Percentiles rank a stretch among this genome's conserved stretches.
phyloP scores from a whole-genome alignment of 306 rosid species.

The Alnus rubra region DNA sequence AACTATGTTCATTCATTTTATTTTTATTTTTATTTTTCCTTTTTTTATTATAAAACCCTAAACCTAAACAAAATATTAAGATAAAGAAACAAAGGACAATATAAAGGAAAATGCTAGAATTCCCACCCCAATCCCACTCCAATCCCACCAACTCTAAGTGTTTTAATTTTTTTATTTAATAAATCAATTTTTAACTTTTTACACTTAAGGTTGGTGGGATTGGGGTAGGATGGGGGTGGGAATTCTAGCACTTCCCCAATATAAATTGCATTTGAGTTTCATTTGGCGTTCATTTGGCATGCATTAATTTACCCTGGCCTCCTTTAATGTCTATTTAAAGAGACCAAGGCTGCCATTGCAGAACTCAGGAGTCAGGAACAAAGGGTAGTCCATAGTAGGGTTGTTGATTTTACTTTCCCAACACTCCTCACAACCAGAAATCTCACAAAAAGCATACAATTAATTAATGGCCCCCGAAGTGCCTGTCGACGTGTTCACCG shows the following conservation, averaged over 20 bases:
- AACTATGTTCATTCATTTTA: conserved; percentile 34
- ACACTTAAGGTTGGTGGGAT: too few species aligned
- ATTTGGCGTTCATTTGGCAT: conserved; percentile 40
- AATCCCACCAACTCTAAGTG: too few species aligned
- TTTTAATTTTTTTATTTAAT: too few species aligned
- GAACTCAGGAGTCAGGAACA: conserved; percentile 30
- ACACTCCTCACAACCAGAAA: background rate
- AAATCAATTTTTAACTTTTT: too few species aligned
- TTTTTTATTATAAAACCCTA: background rate
- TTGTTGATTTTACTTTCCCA: background rate
- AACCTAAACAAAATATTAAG: background rate
- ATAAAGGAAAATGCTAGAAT: too few species aligned
- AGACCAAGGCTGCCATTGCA: conserved; percentile 13
- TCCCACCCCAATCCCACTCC: too few species aligned
- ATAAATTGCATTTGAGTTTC: conserved; percentile 37
- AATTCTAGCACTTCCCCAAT: too few species aligned
- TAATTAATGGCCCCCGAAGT: conserved; percentile 34
- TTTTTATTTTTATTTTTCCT: background rate
- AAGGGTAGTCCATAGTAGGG: conserved; percentile 16
- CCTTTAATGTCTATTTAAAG: conserved; percentile 31
- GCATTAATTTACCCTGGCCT: conserved; percentile 21
- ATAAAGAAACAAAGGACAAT: background rate
- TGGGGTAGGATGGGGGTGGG: too few species aligned
- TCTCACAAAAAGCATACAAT: background rate
- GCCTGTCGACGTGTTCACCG: conserved; percentile 23